These are phyloP conservation scores for Neonectria ditissima DNA, from an alignment of 2,329 filamentous ascomycete species.

Conservation along the genomic window DNA sequence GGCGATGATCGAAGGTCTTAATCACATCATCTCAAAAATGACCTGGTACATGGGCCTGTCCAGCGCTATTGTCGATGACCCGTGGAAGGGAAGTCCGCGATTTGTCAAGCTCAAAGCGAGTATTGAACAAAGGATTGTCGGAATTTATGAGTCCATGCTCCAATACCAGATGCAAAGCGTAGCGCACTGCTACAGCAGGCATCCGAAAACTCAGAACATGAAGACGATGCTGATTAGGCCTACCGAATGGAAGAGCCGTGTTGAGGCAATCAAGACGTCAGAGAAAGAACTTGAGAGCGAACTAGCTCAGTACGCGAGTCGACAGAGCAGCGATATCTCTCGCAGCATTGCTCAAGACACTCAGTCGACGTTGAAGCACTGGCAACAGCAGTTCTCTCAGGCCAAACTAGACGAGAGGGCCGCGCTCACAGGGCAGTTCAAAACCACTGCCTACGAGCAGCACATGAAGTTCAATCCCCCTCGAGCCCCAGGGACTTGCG, in stretches of 20 bases:
- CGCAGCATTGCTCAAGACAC: conserved; percentile 4
- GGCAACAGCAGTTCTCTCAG: conserved; percentile 2
- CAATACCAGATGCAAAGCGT: conserved; percentile 5
- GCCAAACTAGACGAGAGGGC: background rate
- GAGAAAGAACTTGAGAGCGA: background rate
- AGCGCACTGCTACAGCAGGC: conserved; percentile 1
- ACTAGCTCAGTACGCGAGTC: background rate
- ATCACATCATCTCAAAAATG: background rate
- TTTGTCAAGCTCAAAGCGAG: background rate
- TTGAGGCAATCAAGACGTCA: background rate
- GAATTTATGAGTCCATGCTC: background rate
- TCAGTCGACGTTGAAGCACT: background rate
- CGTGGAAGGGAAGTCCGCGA: background rate
- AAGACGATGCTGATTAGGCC: background rate
- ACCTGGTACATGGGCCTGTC: background rate
- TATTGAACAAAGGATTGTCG: background rate
- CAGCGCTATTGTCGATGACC: background rate
- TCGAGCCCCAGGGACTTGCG: background rate
- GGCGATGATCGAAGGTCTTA: background rate
- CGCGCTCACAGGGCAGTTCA: background rate
- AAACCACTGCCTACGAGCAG: background rate
- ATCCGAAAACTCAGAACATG: background rate
- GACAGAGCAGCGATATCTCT: background rate
- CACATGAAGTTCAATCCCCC: background rate
- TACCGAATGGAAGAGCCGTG: background rate